phyloP scores from a whole-genome alignment of 1,139 yeast species.

The Blastobotrys capitulatus region DNA sequence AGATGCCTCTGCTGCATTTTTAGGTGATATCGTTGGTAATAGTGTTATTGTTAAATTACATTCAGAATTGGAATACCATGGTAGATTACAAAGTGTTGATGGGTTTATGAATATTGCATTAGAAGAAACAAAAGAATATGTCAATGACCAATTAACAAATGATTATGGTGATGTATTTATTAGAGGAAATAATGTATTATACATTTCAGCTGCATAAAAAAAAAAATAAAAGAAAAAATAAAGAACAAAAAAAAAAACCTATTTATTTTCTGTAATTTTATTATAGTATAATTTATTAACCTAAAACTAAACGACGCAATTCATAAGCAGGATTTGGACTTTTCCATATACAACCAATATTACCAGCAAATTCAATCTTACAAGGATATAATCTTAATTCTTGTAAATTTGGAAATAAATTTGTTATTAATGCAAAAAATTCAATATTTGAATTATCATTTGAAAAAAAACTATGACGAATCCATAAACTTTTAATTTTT shows the following conservation, averaged over 20 bases:
- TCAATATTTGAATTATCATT: not conserved
- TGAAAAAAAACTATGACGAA: not conserved
- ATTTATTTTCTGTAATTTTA: not conserved
- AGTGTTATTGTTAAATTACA: slow-evolving; percentile 77
- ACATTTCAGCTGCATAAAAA: slow-evolving; percentile 26
- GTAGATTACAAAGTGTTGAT: slow-evolving; percentile 80
- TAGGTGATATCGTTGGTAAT: slow-evolving; percentile 72
- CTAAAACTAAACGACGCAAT: slow-evolving; percentile 4
- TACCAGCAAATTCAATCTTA: not conserved
- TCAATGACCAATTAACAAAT: slow-evolving; percentile 51
- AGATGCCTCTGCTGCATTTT: slow-evolving; percentile 62
- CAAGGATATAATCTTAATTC: slow-evolving; percentile 1
- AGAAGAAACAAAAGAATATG: slow-evolving; percentile 66
- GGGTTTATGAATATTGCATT: slow-evolving; percentile 96
- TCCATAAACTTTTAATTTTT: not conserved
- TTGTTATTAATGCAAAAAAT: not conserved
- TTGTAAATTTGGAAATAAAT: slow-evolving; percentile 2
- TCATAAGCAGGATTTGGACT: slow-evolving; percentile 4
- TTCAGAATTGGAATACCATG: slow-evolving; percentile 80
- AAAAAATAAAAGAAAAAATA: too few relatives aligned
- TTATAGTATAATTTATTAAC: not conserved
- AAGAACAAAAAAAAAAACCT: not conserved
- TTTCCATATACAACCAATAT: slow-evolving; percentile 2
- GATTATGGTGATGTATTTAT: slow-evolving; percentile 84
- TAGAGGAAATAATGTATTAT: slow-evolving; percentile 69